Percentiles rank a stretch among this genome's conserved stretches.
Conservation (phyloP, 352 stramenopile species). For the Phytopythium boreale region DNA sequence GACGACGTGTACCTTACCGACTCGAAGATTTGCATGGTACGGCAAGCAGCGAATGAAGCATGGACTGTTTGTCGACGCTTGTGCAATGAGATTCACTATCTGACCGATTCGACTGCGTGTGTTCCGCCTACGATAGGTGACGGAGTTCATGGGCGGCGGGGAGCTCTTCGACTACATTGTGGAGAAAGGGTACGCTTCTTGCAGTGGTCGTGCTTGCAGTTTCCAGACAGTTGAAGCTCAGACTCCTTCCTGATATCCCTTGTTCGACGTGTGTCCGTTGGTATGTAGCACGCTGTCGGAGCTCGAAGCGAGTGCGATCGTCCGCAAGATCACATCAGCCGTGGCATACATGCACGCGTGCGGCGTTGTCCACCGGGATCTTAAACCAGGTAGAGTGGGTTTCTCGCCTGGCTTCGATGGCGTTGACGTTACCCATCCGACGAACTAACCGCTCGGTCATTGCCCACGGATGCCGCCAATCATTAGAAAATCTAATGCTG, state of each 20-base stretch:
- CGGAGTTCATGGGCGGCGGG: slow-evolving; percentile 83
- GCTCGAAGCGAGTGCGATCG: slow-evolving; percentile 79
- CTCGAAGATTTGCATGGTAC: slow-evolving; percentile 84
- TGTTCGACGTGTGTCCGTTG: neutral
- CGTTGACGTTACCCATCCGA: neutral
- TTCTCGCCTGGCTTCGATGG: neutral
- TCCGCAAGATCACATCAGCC: slow-evolving; percentile 89
- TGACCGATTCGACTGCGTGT: slow-evolving; percentile 5
- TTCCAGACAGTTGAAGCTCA: neutral
- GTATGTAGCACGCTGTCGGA: slow-evolving; percentile 75
- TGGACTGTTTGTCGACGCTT: too few relatives aligned
- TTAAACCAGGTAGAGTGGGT: slow-evolving; percentile 73
- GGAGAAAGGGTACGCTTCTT: slow-evolving; percentile 63
- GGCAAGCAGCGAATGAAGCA: neutral
- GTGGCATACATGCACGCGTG: slow-evolving; percentile 88
- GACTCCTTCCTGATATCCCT: neutral
- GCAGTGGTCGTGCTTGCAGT: neutral
- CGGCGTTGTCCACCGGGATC: slow-evolving; percentile 86
- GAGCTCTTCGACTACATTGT: slow-evolving; percentile 92
- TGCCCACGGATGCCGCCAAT: neutral
- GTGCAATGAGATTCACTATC: neutral
- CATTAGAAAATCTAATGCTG: slow-evolving; percentile 78
- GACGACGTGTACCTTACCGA: slow-evolving; percentile 85
- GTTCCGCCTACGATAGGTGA: slow-evolving; percentile 42
- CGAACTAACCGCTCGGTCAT: neutral